phyloP scores from a whole-genome alignment of 1,139 yeast genomes.

The Lodderomyces jiufengensis region DNA sequence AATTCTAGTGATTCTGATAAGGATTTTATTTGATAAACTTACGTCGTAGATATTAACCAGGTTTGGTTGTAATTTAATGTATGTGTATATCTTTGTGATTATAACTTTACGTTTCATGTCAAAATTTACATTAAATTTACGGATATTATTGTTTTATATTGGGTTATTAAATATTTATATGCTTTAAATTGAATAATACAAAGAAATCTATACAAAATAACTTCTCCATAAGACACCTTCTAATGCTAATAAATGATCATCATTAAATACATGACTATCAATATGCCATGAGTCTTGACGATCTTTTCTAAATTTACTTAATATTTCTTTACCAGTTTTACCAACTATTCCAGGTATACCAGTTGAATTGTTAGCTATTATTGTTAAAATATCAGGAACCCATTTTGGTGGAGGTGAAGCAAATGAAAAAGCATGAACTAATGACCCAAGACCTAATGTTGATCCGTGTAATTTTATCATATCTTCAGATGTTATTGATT shows the following conservation, averaged over 20 bases:
- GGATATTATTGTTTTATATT: too few relatives aligned
- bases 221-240: constrained; percentile 95
- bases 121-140: too few relatives aligned
- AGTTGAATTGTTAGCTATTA: constrained; percentile 66
- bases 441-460: constrained; percentile 83
- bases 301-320: constrained; percentile 85
- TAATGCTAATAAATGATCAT: constrained; percentile 80
- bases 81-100: too few relatives aligned
- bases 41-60: too few relatives aligned
- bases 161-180: too few relatives aligned
- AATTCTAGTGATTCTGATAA: too few relatives aligned
- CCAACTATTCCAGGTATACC: constrained; percentile 77
- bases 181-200: too few relatives aligned
- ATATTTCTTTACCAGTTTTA: constrained; percentile 74
- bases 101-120: too few relatives aligned
- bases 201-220: constrained; percentile 62
- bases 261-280: constrained; percentile 72
- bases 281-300: constrained; percentile 97
- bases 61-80: too few relatives aligned
- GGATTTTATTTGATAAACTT: too few relatives aligned
- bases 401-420: constrained; percentile 88
- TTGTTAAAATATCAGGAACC: constrained; percentile 74
- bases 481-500: constrained; percentile 37
- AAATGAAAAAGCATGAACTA: constrained; percentile 88
- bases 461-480: constrained; percentile 71